Evolutionary conservation across 2,329 filamentous ascomycete species (phyloP).

Genomic region (Alternaria consortialis): DNA sequence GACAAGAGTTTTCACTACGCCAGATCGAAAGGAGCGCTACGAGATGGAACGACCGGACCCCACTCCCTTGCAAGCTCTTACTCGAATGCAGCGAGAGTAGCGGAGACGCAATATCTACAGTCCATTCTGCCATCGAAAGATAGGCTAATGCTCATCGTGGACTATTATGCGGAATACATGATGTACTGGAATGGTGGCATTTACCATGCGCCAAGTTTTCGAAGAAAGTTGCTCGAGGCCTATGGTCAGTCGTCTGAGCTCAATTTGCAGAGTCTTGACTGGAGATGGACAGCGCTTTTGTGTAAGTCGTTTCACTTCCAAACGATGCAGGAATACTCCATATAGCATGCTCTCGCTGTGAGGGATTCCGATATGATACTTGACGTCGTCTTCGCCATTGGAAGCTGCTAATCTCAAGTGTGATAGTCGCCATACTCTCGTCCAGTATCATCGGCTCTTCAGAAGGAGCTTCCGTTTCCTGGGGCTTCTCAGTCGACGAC

Average conservation of each 20-base stretch:
- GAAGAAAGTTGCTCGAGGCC: constrained; percentile 50
- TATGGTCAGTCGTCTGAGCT: constrained; percentile 50
- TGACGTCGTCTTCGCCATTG: background rate
- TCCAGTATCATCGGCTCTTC: constrained; percentile 56
- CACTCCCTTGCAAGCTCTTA: constrained; percentile 22
- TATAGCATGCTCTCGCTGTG: background rate
- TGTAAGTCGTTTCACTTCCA: constrained; percentile 23
- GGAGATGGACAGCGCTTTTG: constrained; percentile 54
- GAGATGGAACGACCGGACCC: constrained; percentile 8
- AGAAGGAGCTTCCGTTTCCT: constrained; percentile 44
- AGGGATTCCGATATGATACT: background rate
- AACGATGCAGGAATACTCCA: background rate
- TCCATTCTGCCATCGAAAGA: constrained; percentile 47
- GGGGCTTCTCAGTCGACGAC: constrained; percentile 58
- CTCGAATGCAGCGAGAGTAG: constrained; percentile 35
- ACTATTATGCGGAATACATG: constrained; percentile 53
- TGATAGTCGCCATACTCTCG: constrained; percentile 52
- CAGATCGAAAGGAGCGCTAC: constrained; percentile 16
- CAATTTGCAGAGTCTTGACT: constrained; percentile 46
- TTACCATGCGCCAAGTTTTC: constrained; percentile 51
- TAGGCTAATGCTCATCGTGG: constrained; percentile 41
- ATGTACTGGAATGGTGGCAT: constrained; percentile 54
- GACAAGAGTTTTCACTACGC: constrained; percentile 28
- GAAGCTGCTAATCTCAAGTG: constrained; percentile 23
- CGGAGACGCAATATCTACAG: constrained; percentile 46